These are phyloP conservation scores for Silene noctiflora DNA, from an alignment of 179 eudicot species.

Conservation along the genomic window DNA sequence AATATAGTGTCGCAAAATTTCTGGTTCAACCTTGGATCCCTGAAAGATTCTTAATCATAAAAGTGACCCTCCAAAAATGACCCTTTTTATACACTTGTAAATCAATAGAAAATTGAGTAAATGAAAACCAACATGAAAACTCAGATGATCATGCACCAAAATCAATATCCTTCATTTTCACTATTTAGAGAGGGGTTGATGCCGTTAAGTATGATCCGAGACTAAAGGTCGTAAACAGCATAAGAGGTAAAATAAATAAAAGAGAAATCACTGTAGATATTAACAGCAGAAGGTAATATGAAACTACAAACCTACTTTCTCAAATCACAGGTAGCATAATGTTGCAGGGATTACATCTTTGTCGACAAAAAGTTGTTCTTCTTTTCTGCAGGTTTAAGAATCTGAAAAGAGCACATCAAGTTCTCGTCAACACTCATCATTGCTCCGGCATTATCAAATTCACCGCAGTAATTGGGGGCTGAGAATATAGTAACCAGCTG, in stretches of 20 bases:
- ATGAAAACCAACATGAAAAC: background rate
- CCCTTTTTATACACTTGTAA: background rate
- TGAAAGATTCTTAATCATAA: no score
- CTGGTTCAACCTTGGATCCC: no score
- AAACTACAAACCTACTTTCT: conserved; percentile 21
- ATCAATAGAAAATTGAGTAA: background rate
- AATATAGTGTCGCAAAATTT: no score
- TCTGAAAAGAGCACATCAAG: conserved; percentile 87
- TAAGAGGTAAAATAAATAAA: background rate
- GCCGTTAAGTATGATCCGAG: background rate
- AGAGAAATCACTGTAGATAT: background rate
- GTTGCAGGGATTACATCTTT: conserved; percentile 50
- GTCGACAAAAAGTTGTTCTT: conserved; percentile 74
- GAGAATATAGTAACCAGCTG: conserved; percentile 92
- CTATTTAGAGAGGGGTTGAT: no score
- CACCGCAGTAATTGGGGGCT: conserved; percentile 93
- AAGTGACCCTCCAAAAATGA: conserved; percentile 4
- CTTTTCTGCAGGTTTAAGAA: conserved; percentile 90
- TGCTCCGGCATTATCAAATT: conserved; percentile 95
- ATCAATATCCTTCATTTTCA: background rate
- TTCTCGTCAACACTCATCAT: conserved; percentile 91
- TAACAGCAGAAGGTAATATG: background rate
- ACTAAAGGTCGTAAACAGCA: background rate
- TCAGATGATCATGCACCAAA: background rate
- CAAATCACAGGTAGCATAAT: conserved; percentile 12